phyloP scores from a whole-genome alignment of 225 moss, liverwort and hornwort species.

The Asterella californica region DNA sequence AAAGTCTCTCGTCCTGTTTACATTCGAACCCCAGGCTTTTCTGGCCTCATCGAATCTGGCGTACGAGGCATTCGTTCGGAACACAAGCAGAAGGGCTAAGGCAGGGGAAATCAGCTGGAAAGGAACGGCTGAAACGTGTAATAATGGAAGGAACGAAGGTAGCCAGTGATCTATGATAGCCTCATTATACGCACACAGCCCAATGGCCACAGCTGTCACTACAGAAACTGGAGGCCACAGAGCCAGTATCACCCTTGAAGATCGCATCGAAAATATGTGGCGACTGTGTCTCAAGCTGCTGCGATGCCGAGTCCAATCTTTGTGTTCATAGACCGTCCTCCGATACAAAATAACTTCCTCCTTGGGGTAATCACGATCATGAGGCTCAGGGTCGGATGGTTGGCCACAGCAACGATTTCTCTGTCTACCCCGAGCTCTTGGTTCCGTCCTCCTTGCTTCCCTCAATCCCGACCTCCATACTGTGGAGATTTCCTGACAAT shows the following conservation, averaged over 20 bases:
- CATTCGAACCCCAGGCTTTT: slow-evolving; percentile 58
- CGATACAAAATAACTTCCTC: slow-evolving; percentile 51
- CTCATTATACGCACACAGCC: slow-evolving; percentile 58
- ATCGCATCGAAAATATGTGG: slow-evolving; percentile 52
- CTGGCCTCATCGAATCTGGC: slow-evolving; percentile 71
- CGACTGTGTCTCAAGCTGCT: slow-evolving; percentile 62
- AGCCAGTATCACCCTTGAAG: slow-evolving; percentile 56
- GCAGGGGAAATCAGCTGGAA: slow-evolving; percentile 65
- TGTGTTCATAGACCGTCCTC: slow-evolving; percentile 64
- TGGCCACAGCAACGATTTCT: slow-evolving; percentile 5
- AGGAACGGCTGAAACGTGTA: slow-evolving; percentile 58
- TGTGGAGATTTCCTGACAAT: not conserved
- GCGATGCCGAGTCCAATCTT: slow-evolving; percentile 69
- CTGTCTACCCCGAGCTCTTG: not conserved
- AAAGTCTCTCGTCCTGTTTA: slow-evolving; percentile 56
- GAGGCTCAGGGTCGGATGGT: slow-evolving; percentile 24
- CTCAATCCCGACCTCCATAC: not conserved
- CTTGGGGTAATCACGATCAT: slow-evolving; percentile 29
- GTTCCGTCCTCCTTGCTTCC: not conserved
- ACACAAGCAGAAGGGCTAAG: slow-evolving; percentile 61
- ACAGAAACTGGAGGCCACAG: slow-evolving; percentile 53
- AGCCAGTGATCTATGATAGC: slow-evolving; percentile 31
- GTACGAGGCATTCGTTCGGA: slow-evolving; percentile 70
- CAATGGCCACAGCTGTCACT: slow-evolving; percentile 45
- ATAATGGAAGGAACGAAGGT: slow-evolving; percentile 53